Evolutionary conservation across 441 rosid genomes (phyloP), one percentile per base, ranked within the genome.

Genomic region (Pelargonium myrrhifolium): DNA sequence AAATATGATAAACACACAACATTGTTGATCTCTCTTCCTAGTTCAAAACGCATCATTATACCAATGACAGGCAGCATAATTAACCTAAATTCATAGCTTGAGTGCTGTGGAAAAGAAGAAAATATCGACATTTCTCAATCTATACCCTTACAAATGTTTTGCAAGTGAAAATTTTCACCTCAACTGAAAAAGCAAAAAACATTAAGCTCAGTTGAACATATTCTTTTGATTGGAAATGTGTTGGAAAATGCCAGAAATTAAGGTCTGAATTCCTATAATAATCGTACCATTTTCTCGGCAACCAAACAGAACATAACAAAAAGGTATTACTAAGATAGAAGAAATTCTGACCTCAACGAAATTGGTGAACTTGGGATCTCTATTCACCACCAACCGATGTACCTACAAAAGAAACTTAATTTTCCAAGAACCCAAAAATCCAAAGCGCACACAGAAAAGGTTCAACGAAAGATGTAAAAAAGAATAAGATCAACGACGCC

Each of bases 281-380:
- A 9, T 56, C 2, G 4, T 49, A 8, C 51, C 47, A 15, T 26
- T 15, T 58, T 40, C 39, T 26, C 68, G 47, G 22, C 0, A 39
- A 35, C 26, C 4, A 65, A 65, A 28, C 9, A 15, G 37, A 5
- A 0, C 1, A 51, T 4, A 17, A 14, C 12, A 9, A 18, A 45
- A 65, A 62, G 53, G 21, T 21, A 40, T n/a, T 31, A 59, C 47
- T 24, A 24, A 24, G 28, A 53, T 53, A 18, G 18, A 18, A 53
- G 24, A 53, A 53, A 53, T 53, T 18, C 89, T 15, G 55, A 90
- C 97, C 97, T 93, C 99, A 53, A 91, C 96, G 69, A 93, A 93
- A 77, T 93, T 93, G 45, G 99, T 93, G 89, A 82, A 89, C 68
- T 93, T 93, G 7, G 99, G 82, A 84, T 93, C 99, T 73, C 99